Evolutionary conservation across 164 flowering plant genomes (phyloP), one percentile per base, ranked within the genome.

Genomic region (Santalum album): DNA sequence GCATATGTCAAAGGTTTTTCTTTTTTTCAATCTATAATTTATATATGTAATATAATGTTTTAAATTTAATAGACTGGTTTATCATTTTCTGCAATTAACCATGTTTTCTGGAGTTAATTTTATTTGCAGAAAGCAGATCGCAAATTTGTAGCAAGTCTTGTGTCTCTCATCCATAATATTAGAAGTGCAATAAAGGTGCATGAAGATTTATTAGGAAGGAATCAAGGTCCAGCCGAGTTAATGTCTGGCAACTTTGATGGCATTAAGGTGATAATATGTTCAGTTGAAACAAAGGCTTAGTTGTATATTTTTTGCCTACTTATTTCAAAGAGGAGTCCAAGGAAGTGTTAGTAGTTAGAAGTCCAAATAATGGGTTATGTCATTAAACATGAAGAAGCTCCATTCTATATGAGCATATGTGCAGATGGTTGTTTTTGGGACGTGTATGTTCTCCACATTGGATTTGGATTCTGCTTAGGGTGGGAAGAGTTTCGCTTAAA

Each of bases 1-100:
- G 65, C 71, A 82, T 62, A 58, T 90, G 77, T 74, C 88, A 42
- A 78, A 86, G 96, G 99, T 92, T 32, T 52, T 50, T 43, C 34
- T 36, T 55, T n/a, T n/a, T n/a, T n/a, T n/a, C n/a, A n/a, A n/a
- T n/a, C n/a, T n/a, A n/a, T n/a, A n/a, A n/a, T n/a, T n/a, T n/a
- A n/a, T n/a, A n/a, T n/a, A n/a, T n/a, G n/a, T n/a, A n/a, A n/a
- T n/a, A n/a, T n/a, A n/a, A n/a, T n/a, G n/a, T n/a, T n/a, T n/a
- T n/a, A n/a, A n/a, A n/a, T n/a, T n/a, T n/a, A n/a, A n/a, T n/a
- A n/a, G n/a, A n/a, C 11, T 21, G 36, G 21, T 43, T 12, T 50
- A 12, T 29, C 21, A 25, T 6, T 27, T 53, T 40, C 15, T 40
- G n/a, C n/a, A n/a, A n/a, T n/a, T n/a, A n/a, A n/a, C n/a, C 15